phyloP scores from a whole-genome alignment of 1,284 basidiomycete species.

The Trichosporon inkin region DNA sequence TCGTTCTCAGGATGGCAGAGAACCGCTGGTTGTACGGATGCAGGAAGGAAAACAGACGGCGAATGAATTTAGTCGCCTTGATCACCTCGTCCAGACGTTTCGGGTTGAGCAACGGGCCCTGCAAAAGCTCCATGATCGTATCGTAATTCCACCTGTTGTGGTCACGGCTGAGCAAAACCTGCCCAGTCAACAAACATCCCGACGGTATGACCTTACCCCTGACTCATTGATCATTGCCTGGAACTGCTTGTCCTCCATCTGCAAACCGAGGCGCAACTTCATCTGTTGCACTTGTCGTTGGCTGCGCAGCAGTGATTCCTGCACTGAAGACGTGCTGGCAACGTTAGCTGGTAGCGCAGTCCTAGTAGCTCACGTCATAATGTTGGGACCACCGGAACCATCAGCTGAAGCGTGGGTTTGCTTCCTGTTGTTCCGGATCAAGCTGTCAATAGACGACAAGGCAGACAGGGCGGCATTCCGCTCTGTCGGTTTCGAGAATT shows the following conservation, averaged over 20 bases:
- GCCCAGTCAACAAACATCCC: slow-evolving; percentile 22
- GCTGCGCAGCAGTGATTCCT: slow-evolving; percentile 80
- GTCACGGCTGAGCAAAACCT: slow-evolving; percentile 85
- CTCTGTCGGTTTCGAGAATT: slow-evolving; percentile 61
- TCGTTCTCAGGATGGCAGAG: slow-evolving; percentile 70
- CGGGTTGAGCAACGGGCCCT: slow-evolving; percentile 85
- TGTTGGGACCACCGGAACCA: not conserved
- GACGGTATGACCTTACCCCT: slow-evolving; percentile 55
- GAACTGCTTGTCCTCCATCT: slow-evolving; percentile 89
- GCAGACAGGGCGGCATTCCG: slow-evolving; percentile 79
- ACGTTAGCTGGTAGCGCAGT: not conserved
- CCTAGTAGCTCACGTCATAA: not conserved
- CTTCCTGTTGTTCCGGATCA: slow-evolving; percentile 69
- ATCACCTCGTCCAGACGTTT: slow-evolving; percentile 95
- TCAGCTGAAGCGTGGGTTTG: slow-evolving; percentile 14
- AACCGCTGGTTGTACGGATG: slow-evolving; percentile 85
- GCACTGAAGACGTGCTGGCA: slow-evolving; percentile 36
- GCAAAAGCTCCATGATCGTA: slow-evolving; percentile 78
- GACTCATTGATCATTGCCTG: slow-evolving; percentile 76
- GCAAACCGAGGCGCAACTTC: slow-evolving; percentile 80
- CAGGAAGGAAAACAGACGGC: slow-evolving; percentile 83
- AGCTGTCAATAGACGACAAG: slow-evolving; percentile 81
- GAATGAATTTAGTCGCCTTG: slow-evolving; percentile 80
- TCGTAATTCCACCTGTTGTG: slow-evolving; percentile 91
- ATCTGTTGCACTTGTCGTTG: slow-evolving; percentile 86